These are phyloP conservation scores for Verticillium longisporum DNA, from an alignment of 2,329 filamentous ascomycete species.

Conservation along the genomic window DNA sequence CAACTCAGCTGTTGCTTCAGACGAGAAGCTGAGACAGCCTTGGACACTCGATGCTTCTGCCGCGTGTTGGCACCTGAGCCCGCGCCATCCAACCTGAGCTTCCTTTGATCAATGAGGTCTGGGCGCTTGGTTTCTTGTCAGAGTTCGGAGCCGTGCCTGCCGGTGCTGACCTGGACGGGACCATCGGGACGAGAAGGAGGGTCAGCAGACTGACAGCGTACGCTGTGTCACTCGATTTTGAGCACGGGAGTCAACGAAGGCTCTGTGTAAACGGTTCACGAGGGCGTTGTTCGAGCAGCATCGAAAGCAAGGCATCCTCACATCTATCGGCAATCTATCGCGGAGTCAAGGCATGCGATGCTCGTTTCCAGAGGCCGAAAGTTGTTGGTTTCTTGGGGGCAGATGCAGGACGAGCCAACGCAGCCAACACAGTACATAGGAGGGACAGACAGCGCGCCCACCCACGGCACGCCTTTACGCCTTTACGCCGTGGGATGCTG, in stretches of 20 bases:
- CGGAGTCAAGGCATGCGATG: background rate
- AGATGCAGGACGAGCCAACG: too few relatives aligned
- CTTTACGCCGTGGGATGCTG: too few relatives aligned
- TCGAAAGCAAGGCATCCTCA: background rate
- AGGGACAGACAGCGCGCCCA: too few relatives aligned
- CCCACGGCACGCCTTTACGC: too few relatives aligned
- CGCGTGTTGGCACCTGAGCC: background rate
- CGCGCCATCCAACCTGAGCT: background rate
- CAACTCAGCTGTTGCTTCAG: background rate
- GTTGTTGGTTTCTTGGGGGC: too few relatives aligned
- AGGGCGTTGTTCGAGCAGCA: background rate
- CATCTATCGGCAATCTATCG: conserved; percentile 1
- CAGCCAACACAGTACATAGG: too few relatives aligned
- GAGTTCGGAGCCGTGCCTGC: background rate
- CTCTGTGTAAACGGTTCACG: background rate
- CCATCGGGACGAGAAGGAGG: background rate
- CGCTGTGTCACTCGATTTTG: background rate
- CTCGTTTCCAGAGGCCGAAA: background rate
- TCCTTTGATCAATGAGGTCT: background rate
- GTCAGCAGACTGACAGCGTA: background rate
- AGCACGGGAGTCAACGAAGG: background rate
- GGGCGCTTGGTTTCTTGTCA: background rate
- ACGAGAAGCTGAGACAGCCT: background rate
- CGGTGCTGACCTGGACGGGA: background rate
- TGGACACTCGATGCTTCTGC: background rate